phyloP scores from a whole-genome alignment of 75 land plant species.

The Cunninghamia lanceolata region DNA sequence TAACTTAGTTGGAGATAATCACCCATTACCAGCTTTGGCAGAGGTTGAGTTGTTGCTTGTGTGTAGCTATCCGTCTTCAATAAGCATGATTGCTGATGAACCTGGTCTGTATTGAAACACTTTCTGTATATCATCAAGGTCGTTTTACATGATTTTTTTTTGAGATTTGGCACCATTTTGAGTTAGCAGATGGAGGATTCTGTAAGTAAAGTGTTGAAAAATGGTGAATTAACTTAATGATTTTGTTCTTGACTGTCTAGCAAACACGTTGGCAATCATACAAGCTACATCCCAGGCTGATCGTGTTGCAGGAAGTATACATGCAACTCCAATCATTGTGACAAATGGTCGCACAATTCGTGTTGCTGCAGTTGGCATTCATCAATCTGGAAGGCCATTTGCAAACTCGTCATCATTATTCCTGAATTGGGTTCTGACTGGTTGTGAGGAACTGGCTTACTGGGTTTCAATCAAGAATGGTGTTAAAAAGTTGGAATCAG shows the following conservation, averaged over 20 bases:
- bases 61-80: constrained; percentile 68
- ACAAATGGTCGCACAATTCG: constrained; percentile 69
- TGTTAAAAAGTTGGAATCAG: constrained; percentile 8
- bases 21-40: constrained; percentile 57
- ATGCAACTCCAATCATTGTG: constrained; percentile 53
- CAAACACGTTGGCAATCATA: constrained; percentile 49
- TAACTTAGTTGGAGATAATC: constrained; percentile 66
- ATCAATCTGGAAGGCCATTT: constrained; percentile 60
- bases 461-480: constrained; percentile 40
- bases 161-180: not conserved
- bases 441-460: constrained; percentile 63
- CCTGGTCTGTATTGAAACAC: constrained; percentile 34
- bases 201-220: not conserved
- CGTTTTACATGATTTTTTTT: not conserved
- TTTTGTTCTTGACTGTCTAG: constrained; percentile 26
- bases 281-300: constrained; percentile 46
- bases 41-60: constrained; percentile 42
- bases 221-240: not conserved
- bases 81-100: constrained; percentile 70
- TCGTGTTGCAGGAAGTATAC: constrained; percentile 37
- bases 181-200: not conserved
- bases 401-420: constrained; percentile 87
- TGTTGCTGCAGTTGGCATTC: constrained; percentile 77
- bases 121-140: not conserved
- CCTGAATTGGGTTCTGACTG: constrained; percentile 63